Evolutionary conservation across 257 asterid genomes (phyloP).

Genomic region (Nicotiana obtusifolia): DNA sequence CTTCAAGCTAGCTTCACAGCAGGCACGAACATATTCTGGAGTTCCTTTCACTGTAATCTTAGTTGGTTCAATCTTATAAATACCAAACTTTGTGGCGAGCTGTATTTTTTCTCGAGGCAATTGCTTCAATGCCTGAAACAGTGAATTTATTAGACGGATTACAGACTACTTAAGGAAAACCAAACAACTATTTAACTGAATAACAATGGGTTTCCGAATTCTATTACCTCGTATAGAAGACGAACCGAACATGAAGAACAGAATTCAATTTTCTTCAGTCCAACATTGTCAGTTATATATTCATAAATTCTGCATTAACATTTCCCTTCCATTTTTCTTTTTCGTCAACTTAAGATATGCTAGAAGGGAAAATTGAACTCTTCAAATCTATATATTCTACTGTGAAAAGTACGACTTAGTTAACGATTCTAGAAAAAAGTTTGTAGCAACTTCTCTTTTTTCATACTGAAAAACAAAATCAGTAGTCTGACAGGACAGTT

Average conservation of each 20-base stretch:
- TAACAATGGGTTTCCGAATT: not conserved
- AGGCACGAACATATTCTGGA: conserved; percentile 50
- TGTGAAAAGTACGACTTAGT: not conserved
- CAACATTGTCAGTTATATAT: not conserved
- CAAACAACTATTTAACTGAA: not conserved
- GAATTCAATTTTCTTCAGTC: not conserved
- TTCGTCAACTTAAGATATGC: not conserved
- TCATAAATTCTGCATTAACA: not conserved
- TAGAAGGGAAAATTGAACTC: not conserved
- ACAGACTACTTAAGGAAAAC: not conserved
- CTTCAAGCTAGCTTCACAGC: conserved; percentile 60
- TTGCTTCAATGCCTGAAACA: conserved; percentile 51
- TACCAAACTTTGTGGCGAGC: conserved; percentile 61
- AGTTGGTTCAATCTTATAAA: conserved; percentile 23
- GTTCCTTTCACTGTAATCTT: conserved; percentile 43
- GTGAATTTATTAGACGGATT: not conserved
- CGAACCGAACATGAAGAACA: not conserved
- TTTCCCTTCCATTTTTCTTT: not conserved
- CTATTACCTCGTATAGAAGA: not conserved
- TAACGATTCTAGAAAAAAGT: not conserved
- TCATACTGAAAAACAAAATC: not conserved
- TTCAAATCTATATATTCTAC: not conserved
- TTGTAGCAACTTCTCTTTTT: not conserved
- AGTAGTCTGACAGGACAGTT: not conserved
- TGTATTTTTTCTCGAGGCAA: conserved; percentile 55